Base-by-base conservation (phyloP, 1,139 yeast genomes). In the Meyerozyma guilliermondii region DNA sequence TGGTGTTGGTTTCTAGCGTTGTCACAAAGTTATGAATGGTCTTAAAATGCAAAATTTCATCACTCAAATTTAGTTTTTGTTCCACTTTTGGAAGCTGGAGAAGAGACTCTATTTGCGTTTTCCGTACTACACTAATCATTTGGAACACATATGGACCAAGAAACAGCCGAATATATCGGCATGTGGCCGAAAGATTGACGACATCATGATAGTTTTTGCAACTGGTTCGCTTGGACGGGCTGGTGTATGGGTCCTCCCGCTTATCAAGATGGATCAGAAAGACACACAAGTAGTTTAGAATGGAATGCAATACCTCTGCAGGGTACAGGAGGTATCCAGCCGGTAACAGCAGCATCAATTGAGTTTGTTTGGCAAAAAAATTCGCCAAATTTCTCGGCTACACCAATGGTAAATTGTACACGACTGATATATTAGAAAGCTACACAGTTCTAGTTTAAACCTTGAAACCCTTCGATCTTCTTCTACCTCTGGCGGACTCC, bases 401-500 rank as follows among this genome's bases (percentile, higher is more conserved):
- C 22, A 20, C 3, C 22, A 20, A 26, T 10, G 11, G 28, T 26
- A 26, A 26, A 11, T n/a, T 29, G 33, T 29, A 29, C 33, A 29
- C 33, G 33, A 29, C 33, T 29, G 33, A 29, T 37, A 29, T 37
- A 30, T 17, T 35, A 33, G 22, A 20, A 26, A 26, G 28, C 24
- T 18, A 39, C 28, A 20, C 20, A 36, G 48, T 59, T 53, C 56
- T 63, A 65, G 60, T 65, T 88, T 92, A 92, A 78, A 94, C 99
- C 87, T 92, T 92, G 98, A 92, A 92, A 81, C 96, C 98, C 83
- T 95, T 88, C 59, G 98, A 91, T 75, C 81, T 85, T 82, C 99
- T 85, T 77, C 87, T 94, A 84, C 98, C 98, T 87, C 98, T 92
- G 66, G 97, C 98, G 78, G 94, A 88, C 84, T 94, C 98, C 83